These are phyloP conservation scores for Podospora pseudocomata DNA, from an alignment of 495 filamentous ascomycete genomes.

Conservation along the genomic window DNA sequence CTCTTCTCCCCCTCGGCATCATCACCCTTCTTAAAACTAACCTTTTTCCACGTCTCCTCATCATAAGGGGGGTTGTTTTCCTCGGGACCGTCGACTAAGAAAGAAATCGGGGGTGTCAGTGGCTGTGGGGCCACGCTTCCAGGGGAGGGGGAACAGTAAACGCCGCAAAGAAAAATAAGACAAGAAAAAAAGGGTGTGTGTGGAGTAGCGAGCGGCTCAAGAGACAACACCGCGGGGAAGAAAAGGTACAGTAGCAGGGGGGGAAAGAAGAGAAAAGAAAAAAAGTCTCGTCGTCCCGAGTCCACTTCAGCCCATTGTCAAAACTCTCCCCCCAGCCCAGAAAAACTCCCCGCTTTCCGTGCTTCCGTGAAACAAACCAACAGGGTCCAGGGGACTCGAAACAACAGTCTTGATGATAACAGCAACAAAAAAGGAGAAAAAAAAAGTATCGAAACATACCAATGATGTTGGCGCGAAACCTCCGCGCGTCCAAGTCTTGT, in stretches of 20 bases:
- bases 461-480: conserved; percentile 85
- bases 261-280: neutral
- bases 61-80: conserved; percentile 31
- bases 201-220: neutral
- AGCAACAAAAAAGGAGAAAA: neutral
- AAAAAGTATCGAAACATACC: conserved; percentile 36
- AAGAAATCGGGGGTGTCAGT: conserved; percentile 15
- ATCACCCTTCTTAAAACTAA: conserved; percentile 54
- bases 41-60: conserved; percentile 77
- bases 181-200: neutral
- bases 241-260: neutral
- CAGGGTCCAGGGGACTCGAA: neutral
- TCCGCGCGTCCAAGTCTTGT: conserved; percentile 53
- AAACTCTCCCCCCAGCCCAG: neutral
- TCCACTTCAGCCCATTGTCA: neutral
- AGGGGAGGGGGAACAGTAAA: neutral
- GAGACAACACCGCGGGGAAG: neutral
- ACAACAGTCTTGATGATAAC: neutral
- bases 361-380: no score
- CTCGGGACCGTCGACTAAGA: conserved; percentile 35
- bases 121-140: neutral
- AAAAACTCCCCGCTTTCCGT: neutral
- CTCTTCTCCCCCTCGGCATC: conserved; percentile 20
- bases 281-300: neutral
- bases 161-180: neutral